These are phyloP conservation scores for Yarrowia bubula DNA, from an alignment of 805 yeast species.

Conservation along the genomic window DNA sequence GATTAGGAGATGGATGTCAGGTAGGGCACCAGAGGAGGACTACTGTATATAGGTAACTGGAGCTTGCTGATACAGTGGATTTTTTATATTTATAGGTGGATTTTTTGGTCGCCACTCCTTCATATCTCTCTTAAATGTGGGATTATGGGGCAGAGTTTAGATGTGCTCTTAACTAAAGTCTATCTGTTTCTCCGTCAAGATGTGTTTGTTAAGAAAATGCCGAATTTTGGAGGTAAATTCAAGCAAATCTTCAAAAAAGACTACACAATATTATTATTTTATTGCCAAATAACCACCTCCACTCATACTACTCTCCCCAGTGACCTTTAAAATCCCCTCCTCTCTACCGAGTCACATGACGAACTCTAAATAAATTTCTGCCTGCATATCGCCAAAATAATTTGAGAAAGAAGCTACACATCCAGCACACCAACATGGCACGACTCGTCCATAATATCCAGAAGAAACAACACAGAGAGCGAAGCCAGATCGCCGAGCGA, in stretches of 20 bases:
- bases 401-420: background rate
- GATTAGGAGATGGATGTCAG: background rate
- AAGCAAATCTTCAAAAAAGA: too few relatives aligned
- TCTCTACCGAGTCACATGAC: background rate
- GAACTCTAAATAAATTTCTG: slow-evolving; percentile 9
- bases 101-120: too few relatives aligned
- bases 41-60: too few relatives aligned
- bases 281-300: background rate
- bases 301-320: background rate
- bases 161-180: too few relatives aligned
- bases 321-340: background rate
- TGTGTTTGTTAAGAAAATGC: too few relatives aligned
- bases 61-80: too few relatives aligned
- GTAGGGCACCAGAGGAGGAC: background rate
- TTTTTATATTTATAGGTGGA: too few relatives aligned
- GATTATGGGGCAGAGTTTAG: too few relatives aligned
- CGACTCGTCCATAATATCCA: slow-evolving; percentile 67
- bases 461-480: slow-evolving; percentile 93
- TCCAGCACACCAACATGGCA: slow-evolving; percentile 23
- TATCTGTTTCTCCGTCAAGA: too few relatives aligned
- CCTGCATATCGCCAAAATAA: slow-evolving; percentile 15
- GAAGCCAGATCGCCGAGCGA: slow-evolving; percentile 80
- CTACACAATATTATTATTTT: background rate
- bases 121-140: too few relatives aligned
- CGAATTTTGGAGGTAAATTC: too few relatives aligned